Percentiles rank a stretch among this genome's conserved stretches.
Conservation (phyloP, 2,329 filamentous ascomycete genomes). For the Colletotrichum orchidophilum region DNA sequence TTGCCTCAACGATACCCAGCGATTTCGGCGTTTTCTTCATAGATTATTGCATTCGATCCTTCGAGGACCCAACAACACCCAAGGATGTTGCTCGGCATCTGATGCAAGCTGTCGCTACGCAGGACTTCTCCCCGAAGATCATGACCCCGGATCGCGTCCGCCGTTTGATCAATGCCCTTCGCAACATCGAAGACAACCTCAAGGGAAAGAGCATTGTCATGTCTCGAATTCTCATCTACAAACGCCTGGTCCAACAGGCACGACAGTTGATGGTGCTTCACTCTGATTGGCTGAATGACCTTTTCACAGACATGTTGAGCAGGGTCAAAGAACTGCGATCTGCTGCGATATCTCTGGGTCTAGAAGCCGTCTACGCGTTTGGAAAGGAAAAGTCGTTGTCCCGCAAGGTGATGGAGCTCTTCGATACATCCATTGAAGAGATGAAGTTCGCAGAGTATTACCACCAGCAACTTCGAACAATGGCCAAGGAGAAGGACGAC, state of each 20-base stretch:
- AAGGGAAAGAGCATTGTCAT: conserved; percentile 84
- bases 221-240: conserved; percentile 81
- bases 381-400: conserved; percentile 75
- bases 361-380: conserved; percentile 74
- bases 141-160: conserved; percentile 78
- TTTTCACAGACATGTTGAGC: conserved; percentile 85
- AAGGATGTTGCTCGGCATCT: conserved; percentile 84
- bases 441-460: conserved; percentile 76
- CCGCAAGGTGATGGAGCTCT: conserved; percentile 72
- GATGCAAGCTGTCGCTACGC: conserved; percentile 81
- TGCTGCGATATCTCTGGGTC: conserved; percentile 78
- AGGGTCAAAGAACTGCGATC: conserved; percentile 78
- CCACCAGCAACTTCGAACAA: conserved; percentile 70
- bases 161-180: conserved; percentile 75
- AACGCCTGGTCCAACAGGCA: conserved; percentile 77
- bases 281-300: conserved; percentile 81
- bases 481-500: conserved; percentile 72
- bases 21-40: conserved; percentile 85
- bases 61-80: conserved; percentile 73
- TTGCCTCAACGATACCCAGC: conserved; percentile 74
- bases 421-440: conserved; percentile 66
- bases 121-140: conserved; percentile 79
- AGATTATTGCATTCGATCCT: conserved; percentile 79
- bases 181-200: conserved; percentile 76
- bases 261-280: conserved; percentile 75